Percentiles rank a stretch among this genome's conserved stretches.
phyloP scores from a whole-genome alignment of 2,329 filamentous ascomycete genomes.

The Thelonectria blattea region DNA sequence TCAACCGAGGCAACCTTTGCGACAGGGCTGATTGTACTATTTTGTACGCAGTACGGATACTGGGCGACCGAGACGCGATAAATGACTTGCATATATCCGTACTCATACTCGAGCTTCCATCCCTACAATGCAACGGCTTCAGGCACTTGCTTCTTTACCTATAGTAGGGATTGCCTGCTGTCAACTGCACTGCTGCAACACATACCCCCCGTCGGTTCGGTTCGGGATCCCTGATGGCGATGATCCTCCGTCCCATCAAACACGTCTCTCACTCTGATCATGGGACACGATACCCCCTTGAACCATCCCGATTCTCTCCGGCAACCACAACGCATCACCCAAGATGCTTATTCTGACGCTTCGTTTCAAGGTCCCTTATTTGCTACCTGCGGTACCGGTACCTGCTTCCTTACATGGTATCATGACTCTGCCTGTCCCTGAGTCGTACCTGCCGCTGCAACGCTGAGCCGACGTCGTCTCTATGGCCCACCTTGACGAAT shows the following conservation, averaged over 20 bases:
- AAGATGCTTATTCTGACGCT: background rate
- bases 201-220: background rate
- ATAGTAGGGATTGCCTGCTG: too few relatives aligned
- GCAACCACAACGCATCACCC: conserved; percentile 17
- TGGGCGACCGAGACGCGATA: background rate
- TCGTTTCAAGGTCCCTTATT: conserved; percentile 1
- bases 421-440: background rate
- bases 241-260: conserved; percentile 9
- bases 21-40: too few relatives aligned
- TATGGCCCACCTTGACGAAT: conserved; percentile 3
- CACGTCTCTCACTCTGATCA: background rate
- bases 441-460: background rate
- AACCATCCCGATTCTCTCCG: conserved; percentile 35
- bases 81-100: conserved; percentile 20
- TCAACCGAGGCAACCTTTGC: too few relatives aligned
- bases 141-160: too few relatives aligned
- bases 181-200: background rate
- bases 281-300: conserved; percentile 5
- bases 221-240: background rate
- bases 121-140: background rate
- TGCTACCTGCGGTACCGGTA: background rate
- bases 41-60: too few relatives aligned
- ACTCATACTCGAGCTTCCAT: background rate
- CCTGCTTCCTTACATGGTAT: background rate
- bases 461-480: conserved; percentile 1